These are phyloP conservation scores for Geotrichum cucujoidarum DNA, from an alignment of 1,139 yeast species.

Conservation along the genomic window DNA sequence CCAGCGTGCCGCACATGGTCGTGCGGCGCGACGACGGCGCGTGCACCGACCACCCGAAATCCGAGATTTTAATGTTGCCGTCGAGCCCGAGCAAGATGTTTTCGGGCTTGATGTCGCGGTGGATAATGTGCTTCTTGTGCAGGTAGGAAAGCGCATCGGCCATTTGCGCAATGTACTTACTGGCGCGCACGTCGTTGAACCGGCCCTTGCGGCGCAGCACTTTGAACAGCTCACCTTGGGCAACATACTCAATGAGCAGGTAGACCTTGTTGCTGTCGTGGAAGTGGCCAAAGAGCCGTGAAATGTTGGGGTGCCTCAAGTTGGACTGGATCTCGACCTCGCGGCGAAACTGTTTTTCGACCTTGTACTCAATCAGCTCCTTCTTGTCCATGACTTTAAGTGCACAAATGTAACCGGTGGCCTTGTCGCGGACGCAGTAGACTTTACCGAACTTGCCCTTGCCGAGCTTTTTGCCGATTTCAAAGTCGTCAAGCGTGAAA, in stretches of 20 bases:
- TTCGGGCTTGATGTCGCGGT: conserved; percentile 90
- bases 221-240: conserved; percentile 82
- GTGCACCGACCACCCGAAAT: conserved; percentile 94
- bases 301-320: conserved; percentile 66
- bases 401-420: conserved; percentile 78
- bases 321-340: conserved; percentile 88
- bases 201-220: conserved; percentile 58
- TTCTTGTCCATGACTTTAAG: conserved; percentile 83
- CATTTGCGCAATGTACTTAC: conserved; percentile 76
- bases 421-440: conserved; percentile 75
- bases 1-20: conserved; percentile 93
- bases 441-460: conserved; percentile 93
- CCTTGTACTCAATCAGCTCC: conserved; percentile 67
- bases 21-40: conserved; percentile 53
- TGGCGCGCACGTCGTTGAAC: conserved; percentile 67
- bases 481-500: conserved; percentile 59
- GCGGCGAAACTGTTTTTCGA: conserved; percentile 82
- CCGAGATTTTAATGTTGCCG: conserved; percentile 74
- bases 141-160: conserved; percentile 72
- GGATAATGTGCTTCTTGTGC: conserved; percentile 75
- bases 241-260: conserved; percentile 75
- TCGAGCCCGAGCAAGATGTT: conserved; percentile 72
- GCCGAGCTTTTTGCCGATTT: conserved; percentile 82
- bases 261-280: conserved; percentile 76
- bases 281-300: conserved; percentile 81